These are phyloP conservation scores for Leccinum pallidistipes DNA, from an alignment of 1,284 basidiomycete genomes.

Conservation along the genomic window DNA sequence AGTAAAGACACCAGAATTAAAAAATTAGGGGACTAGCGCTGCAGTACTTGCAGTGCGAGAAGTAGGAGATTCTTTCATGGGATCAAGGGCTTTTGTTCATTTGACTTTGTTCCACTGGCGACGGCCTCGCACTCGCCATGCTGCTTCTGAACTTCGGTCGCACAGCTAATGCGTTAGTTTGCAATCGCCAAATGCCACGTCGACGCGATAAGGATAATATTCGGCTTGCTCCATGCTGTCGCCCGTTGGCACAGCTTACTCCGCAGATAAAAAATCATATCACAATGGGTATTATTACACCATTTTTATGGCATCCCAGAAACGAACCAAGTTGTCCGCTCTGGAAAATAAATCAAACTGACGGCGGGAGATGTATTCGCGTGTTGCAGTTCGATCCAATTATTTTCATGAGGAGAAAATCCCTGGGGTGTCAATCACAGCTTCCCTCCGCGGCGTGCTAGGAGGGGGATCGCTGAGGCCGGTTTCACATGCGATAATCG, in stretches of 20 bases:
- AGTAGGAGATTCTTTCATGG: not conserved
- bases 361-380: not conserved
- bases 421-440: not conserved
- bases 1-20: not conserved
- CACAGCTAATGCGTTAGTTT: not conserved
- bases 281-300: not conserved
- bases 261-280: not conserved
- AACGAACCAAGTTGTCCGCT: conserved; percentile 8
- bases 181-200: not conserved
- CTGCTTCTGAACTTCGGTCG: conserved; percentile 4
- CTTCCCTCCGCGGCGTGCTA: not conserved
- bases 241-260: conserved; percentile 9
- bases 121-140: not conserved
- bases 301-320: not conserved
- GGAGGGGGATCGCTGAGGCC: not conserved
- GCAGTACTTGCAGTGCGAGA: not conserved
- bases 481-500: not conserved
- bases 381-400: not conserved
- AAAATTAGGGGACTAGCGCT: not conserved
- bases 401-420: conserved; percentile 11
- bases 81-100: not conserved
- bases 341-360: conserved; percentile 3
- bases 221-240: conserved; percentile 7
- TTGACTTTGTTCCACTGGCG: conserved; percentile 3
- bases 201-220: not conserved